phyloP scores from a whole-genome alignment of 768 basidiomycete genomes.

The Boletus speciosus region DNA sequence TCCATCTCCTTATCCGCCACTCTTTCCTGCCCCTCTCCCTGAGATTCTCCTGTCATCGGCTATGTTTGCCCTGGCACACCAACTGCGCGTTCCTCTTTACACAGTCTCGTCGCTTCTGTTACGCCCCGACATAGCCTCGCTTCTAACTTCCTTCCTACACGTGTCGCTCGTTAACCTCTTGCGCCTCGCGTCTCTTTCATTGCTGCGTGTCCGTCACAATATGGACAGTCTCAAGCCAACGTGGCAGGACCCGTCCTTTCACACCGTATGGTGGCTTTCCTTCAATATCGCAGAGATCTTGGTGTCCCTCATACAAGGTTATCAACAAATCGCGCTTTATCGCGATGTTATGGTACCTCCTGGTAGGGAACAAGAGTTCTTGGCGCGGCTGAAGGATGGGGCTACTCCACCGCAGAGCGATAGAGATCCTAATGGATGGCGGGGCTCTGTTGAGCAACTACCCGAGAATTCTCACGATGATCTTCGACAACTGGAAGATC shows the following conservation, averaged over 20 bases:
- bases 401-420: constrained; percentile 7
- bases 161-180: constrained; percentile 50
- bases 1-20: constrained; percentile 41
- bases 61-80: constrained; percentile 41
- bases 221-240: constrained; percentile 43
- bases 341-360: constrained; percentile 59
- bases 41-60: constrained; percentile 60
- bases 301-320: constrained; percentile 67
- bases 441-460: constrained; percentile 3
- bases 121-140: constrained; percentile 27
- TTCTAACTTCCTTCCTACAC: constrained; percentile 43
- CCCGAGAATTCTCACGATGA: constrained; percentile 13
- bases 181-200: constrained; percentile 51
- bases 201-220: constrained; percentile 49
- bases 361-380: constrained; percentile 38
- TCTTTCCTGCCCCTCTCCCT: constrained; percentile 61
- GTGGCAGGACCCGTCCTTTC: constrained; percentile 57
- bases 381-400: constrained; percentile 27
- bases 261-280: constrained; percentile 72
- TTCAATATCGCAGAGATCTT: constrained; percentile 65
- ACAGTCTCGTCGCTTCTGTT: constrained; percentile 33
- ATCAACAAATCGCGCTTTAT: constrained; percentile 63
- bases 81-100: constrained; percentile 32
- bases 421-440: constrained; percentile 10
- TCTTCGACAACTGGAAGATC: constrained; percentile 21